Percentiles rank a stretch among this genome's conserved stretches.
phyloP scores from a whole-genome alignment of 2,329 filamentous ascomycete genomes.

The Emmonsiellopsis sp. region DNA sequence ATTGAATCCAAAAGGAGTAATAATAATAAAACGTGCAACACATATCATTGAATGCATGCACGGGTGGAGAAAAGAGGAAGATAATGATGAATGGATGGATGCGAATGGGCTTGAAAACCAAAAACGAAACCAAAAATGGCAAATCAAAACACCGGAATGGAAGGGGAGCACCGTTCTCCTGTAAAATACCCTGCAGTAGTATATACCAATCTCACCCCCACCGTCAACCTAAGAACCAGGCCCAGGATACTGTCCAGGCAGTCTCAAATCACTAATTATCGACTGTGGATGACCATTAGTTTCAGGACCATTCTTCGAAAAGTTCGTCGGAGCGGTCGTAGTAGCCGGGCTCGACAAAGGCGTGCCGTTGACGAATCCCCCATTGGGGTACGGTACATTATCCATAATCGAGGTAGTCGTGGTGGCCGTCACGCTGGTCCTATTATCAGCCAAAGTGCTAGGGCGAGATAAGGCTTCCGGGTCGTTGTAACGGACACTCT shows the following conservation, averaged over 20 bases:
- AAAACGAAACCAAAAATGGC: not conserved
- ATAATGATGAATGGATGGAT: not conserved
- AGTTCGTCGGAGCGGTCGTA: too few species aligned
- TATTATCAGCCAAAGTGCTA: not conserved
- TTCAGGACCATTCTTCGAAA: too few species aligned
- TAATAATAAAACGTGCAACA: not conserved
- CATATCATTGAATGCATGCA: too few species aligned
- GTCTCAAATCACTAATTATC: constrained; percentile 57
- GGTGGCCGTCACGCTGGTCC: not conserved
- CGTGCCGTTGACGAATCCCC: too few species aligned
- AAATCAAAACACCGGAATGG: not conserved
- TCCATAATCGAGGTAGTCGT: not conserved
- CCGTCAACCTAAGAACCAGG: not conserved
- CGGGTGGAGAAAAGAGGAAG: not conserved
- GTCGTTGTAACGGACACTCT: too few species aligned
- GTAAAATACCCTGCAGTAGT: too few species aligned
- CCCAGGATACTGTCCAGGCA: constrained; percentile 58
- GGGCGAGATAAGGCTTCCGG: not conserved
- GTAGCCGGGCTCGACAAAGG: too few species aligned
- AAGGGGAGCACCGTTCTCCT: not conserved
- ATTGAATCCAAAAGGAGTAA: not conserved
- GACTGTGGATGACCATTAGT: constrained; percentile 20
- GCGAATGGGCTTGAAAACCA: not conserved
- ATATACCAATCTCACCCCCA: too few species aligned
- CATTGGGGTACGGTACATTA: too few species aligned